A percentile compares a stretch with the other conserved stretches of the same genome.
Evolutionary conservation across 768 basidiomycete genomes (phyloP).

Genomic region (Tricholoma hemisulphureum): DNA sequence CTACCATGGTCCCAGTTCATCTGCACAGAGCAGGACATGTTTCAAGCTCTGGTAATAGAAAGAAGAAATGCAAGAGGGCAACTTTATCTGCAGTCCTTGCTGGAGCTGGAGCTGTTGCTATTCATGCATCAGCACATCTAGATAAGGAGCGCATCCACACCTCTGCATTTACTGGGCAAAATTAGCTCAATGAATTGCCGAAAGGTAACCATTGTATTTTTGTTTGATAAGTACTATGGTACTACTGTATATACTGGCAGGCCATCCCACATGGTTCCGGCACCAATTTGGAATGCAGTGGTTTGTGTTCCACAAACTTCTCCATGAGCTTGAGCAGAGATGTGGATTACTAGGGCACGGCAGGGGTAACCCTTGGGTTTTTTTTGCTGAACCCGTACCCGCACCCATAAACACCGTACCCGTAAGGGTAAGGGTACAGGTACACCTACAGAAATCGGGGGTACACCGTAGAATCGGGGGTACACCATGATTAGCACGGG

Average conservation of each 20-base stretch:
- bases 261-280: too few species aligned
- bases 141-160: slow-evolving; percentile 13
- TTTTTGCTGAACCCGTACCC: too few species aligned
- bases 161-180: slow-evolving; percentile 21
- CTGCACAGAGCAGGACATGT: too few species aligned
- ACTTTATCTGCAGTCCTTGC: not conserved
- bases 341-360: too few species aligned
- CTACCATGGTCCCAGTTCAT: too few species aligned
- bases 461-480: not conserved
- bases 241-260: not conserved
- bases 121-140: not conserved
- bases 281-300: too few species aligned
- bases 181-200: slow-evolving; percentile 22
- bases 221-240: slow-evolving; percentile 18
- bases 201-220: too few species aligned
- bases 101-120: not conserved
- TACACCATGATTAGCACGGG: not conserved
- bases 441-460: not conserved
- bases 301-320: too few species aligned
- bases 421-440: too few species aligned
- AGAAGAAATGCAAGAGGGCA: not conserved
- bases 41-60: not conserved
- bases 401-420: too few species aligned
- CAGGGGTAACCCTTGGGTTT: too few species aligned
- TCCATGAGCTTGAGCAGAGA: too few species aligned